phyloP scores from a whole-genome alignment of 306 rosid genomes.

The Vigna nakashimae region DNA sequence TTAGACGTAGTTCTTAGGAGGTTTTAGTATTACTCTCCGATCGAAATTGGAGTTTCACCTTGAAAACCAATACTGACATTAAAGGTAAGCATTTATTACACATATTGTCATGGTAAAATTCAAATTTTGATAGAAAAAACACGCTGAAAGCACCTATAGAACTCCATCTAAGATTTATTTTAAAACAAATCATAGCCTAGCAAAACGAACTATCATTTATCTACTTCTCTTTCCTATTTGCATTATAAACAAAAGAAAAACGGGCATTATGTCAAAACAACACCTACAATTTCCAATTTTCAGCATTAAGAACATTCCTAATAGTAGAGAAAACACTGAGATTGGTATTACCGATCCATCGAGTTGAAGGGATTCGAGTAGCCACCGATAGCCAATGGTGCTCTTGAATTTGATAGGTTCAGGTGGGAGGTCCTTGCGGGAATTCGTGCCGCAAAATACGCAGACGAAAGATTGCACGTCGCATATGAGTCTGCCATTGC shows the following conservation, averaged over 20 bases:
- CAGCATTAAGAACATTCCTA: constrained; percentile 17
- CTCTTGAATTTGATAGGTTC: constrained; percentile 74
- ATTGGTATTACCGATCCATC: constrained; percentile 81
- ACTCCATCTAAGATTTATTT: neutral
- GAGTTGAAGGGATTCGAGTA: constrained; percentile 72
- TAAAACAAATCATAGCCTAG: neutral
- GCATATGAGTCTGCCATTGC: constrained; percentile 77
- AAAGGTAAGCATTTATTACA: neutral
- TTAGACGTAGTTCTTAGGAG: neutral
- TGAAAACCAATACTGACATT: neutral
- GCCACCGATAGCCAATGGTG: constrained; percentile 76
- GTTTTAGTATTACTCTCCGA: neutral
- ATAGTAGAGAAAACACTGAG: neutral
- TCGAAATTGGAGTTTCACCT: neutral
- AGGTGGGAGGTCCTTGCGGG: constrained; percentile 67
- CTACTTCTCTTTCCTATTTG: neutral
- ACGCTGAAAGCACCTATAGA: neutral
- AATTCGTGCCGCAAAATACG: constrained; percentile 76
- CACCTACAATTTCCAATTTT: neutral
- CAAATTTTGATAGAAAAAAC: neutral
- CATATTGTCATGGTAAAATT: neutral
- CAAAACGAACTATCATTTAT: constrained; percentile 1
- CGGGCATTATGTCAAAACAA: neutral
- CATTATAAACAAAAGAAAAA: constrained; percentile 16
- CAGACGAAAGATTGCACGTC: constrained; percentile 70